Evolutionary conservation across 441 rosid species (phyloP).

Genomic region (Croton setiger): DNA sequence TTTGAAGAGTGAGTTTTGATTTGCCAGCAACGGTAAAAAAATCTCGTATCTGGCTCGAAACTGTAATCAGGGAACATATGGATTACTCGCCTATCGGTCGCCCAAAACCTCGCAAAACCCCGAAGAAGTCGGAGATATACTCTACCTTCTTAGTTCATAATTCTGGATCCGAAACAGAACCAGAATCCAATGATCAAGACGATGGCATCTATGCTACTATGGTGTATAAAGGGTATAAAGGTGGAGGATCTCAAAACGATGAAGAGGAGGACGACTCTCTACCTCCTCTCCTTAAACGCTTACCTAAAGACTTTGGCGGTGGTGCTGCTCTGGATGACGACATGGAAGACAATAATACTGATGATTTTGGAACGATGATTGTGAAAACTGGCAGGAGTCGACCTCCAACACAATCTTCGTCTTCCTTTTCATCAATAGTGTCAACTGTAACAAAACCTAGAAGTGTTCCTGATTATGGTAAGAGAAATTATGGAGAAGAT

Average conservation of each 20-base stretch:
- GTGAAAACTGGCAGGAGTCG: constrained; percentile 48
- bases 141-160: constrained; percentile 66
- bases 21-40: neutral
- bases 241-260: constrained; percentile 29
- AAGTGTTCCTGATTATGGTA: constrained; percentile 28
- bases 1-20: neutral
- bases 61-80: constrained; percentile 28
- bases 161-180: constrained; percentile 37
- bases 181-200: constrained; percentile 29
- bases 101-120: constrained; percentile 38
- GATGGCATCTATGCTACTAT: constrained; percentile 54
- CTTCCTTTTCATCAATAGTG: constrained; percentile 27
- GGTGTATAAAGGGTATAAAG: constrained; percentile 59
- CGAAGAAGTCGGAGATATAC: constrained; percentile 53
- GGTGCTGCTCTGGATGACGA: constrained; percentile 54
- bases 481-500: constrained; percentile 34
- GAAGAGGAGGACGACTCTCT: constrained; percentile 64
- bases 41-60: neutral
- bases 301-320: constrained; percentile 89
- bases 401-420: constrained; percentile 22
- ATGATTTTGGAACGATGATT: constrained; percentile 82
- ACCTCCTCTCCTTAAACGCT: constrained; percentile 81
- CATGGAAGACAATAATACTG: constrained; percentile 35
- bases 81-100: constrained; percentile 49
- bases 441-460: constrained; percentile 11